These are phyloP conservation scores for Ceratocystis eucalypticola DNA, from an alignment of 2,329 filamentous ascomycete genomes.

Conservation along the genomic window DNA sequence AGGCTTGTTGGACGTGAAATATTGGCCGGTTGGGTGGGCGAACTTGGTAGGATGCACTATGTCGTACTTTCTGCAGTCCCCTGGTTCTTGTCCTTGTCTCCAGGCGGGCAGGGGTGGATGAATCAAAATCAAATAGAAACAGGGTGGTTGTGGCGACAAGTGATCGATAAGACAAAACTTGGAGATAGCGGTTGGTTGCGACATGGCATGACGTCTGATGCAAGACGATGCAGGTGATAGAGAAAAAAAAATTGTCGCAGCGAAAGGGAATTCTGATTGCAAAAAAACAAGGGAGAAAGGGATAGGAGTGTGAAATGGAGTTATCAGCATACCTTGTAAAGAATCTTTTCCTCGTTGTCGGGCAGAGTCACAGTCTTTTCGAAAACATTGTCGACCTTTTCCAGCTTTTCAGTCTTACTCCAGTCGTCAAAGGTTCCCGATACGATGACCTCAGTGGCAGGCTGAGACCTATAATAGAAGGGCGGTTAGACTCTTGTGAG, in stretches of 20 bases:
- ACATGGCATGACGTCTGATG: conserved; percentile 3
- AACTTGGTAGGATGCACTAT: conserved; percentile 2
- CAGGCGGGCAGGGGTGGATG: neutral
- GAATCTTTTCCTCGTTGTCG: conserved; percentile 55
- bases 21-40: neutral
- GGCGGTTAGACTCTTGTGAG: neutral
- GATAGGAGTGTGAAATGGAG: neutral
- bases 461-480: conserved; percentile 53
- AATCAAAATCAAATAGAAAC: conserved; percentile 2
- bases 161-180: conserved; percentile 4
- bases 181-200: neutral
- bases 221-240: neutral
- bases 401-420: conserved; percentile 72
- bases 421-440: conserved; percentile 94
- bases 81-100: conserved; percentile 5
- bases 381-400: conserved; percentile 60
- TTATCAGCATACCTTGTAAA: conserved; percentile 69
- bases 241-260: neutral
- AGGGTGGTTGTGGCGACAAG: conserved; percentile 6
- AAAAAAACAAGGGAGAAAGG: conserved; percentile 14
- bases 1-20: neutral
- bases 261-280: neutral
- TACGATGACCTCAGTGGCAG: conserved; percentile 77
- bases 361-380: conserved; percentile 68
- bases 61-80: neutral